Evolutionary conservation across 2,329 filamentous ascomycete species (phyloP).

Genomic region (Pseudogymnoascus sp.): DNA sequence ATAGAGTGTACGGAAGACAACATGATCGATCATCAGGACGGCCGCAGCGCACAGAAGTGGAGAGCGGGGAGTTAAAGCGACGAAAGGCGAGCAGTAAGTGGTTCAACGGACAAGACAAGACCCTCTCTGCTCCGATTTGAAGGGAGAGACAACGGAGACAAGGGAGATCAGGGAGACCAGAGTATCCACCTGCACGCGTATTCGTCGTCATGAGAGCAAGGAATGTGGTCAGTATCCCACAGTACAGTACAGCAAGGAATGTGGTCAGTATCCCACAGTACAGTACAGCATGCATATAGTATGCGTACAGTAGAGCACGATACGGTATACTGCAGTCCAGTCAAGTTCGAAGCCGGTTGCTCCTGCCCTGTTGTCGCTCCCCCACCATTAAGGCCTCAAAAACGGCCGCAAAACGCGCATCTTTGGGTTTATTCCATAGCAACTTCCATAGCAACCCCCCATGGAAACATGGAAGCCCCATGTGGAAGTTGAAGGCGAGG

Average conservation of each 20-base stretch:
- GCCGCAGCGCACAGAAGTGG: background rate
- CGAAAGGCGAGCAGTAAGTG: background rate
- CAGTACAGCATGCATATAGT: no score
- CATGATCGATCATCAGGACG: slow-evolving; percentile 2
- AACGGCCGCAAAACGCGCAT: background rate
- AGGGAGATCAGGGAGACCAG: background rate
- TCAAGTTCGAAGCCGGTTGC: background rate
- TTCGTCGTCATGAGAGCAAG: background rate
- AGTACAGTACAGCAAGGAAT: no score
- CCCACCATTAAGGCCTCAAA: background rate
- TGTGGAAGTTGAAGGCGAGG: background rate
- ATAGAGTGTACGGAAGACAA: background rate
- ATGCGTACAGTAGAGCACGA: background rate
- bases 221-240: no score
- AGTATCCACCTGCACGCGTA: background rate
- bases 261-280: no score
- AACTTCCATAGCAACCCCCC: background rate
- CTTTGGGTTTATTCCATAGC: no score
- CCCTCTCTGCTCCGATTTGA: background rate
- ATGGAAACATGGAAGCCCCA: no score
- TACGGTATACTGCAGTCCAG: background rate
- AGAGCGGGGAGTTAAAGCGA: background rate
- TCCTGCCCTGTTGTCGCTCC: background rate
- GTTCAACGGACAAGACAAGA: background rate
- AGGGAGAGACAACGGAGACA: background rate